phyloP scores from a whole-genome alignment of 2,329 filamentous ascomycete genomes.

The Dichotomopilus funicola region DNA sequence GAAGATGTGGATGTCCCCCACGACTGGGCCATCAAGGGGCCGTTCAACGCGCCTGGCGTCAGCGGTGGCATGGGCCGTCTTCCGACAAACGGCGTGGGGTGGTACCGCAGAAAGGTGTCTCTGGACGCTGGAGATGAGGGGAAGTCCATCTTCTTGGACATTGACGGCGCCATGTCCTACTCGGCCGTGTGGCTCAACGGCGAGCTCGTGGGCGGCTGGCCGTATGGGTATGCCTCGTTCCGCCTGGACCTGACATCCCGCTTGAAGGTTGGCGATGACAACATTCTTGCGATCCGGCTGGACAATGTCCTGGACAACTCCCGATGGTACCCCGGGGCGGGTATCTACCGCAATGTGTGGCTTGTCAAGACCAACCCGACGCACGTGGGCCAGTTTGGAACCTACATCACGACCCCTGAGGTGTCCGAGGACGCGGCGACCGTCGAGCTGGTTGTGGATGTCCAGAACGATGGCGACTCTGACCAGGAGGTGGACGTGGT shows the following conservation, averaged over 20 bases:
- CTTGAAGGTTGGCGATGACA: conserved; percentile 29
- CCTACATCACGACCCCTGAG: conserved; percentile 39
- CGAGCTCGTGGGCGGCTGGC: conserved; percentile 44
- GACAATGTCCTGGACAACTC: conserved; percentile 44
- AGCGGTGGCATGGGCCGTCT: conserved; percentile 37
- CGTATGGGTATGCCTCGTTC: conserved; percentile 45
- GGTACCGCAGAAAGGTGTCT: conserved; percentile 41
- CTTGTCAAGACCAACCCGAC: conserved; percentile 40
- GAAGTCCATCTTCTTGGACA: conserved; percentile 39
- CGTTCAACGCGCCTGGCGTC: conserved; percentile 33
- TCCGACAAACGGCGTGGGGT: conserved; percentile 46
- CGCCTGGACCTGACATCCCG: conserved; percentile 44
- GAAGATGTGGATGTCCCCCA: conserved; percentile 38
- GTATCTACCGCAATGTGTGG: conserved; percentile 50
- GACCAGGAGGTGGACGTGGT: conserved; percentile 30
- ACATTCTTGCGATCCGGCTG: conserved; percentile 44
- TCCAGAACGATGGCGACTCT: conserved; percentile 37
- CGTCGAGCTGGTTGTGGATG: conserved; percentile 37
- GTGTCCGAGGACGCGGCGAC: conserved; percentile 41
- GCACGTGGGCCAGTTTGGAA: conserved; percentile 46
- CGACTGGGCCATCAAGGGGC: conserved; percentile 44
- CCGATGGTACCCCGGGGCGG: conserved; percentile 49
- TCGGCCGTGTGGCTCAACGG: conserved; percentile 48
- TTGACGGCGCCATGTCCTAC: conserved; percentile 48
- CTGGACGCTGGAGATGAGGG: conserved; percentile 28